These are phyloP conservation scores for Xylariaceae sp. DNA, from an alignment of 2,329 filamentous ascomycete genomes.

Conservation along the genomic window DNA sequence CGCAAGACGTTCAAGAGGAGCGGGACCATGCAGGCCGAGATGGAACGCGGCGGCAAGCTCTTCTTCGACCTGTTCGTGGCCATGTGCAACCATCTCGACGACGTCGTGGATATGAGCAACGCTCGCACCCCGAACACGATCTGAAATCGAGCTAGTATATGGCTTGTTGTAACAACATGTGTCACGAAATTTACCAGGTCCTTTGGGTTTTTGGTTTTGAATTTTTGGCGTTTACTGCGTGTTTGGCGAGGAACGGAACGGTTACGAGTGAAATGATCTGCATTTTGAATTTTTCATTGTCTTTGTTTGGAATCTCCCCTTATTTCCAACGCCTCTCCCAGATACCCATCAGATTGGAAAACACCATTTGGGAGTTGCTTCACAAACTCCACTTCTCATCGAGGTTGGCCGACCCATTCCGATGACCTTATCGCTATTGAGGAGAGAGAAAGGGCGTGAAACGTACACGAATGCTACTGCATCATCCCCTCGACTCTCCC, in stretches of 20 bases:
- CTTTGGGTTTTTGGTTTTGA: constrained; percentile 5
- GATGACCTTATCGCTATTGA: constrained; percentile 32
- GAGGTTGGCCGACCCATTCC: constrained; percentile 47
- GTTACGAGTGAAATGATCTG: constrained; percentile 15
- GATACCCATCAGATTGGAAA: constrained; percentile 48
- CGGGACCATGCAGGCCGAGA: constrained; percentile 98
- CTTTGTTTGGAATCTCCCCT: constrained; percentile 20
- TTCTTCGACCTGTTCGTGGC: constrained; percentile 99
- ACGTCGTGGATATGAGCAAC: constrained; percentile 82
- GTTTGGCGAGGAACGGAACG: constrained; percentile 20
- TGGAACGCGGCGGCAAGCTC: constrained; percentile 91
- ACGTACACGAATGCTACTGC: constrained; percentile 22
- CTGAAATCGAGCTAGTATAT: constrained; percentile 35
- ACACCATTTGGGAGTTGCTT: constrained; percentile 46
- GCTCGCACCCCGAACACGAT: constrained; percentile 55
- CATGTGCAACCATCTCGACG: constrained; percentile 97
- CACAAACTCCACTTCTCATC: constrained; percentile 44
- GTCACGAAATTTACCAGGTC: background rate
- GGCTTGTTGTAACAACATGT: constrained; percentile 14
- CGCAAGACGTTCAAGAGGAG: constrained; percentile 97
- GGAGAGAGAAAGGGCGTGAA: constrained; percentile 36
- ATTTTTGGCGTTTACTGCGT: constrained; percentile 20
- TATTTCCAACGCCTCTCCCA: constrained; percentile 37
- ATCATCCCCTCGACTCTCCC: constrained; percentile 19
- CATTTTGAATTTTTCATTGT: constrained; percentile 28